These are phyloP conservation scores for Aplosporella prunicola DNA, from an alignment of 2,329 filamentous ascomycete species.

Conservation along the genomic window DNA sequence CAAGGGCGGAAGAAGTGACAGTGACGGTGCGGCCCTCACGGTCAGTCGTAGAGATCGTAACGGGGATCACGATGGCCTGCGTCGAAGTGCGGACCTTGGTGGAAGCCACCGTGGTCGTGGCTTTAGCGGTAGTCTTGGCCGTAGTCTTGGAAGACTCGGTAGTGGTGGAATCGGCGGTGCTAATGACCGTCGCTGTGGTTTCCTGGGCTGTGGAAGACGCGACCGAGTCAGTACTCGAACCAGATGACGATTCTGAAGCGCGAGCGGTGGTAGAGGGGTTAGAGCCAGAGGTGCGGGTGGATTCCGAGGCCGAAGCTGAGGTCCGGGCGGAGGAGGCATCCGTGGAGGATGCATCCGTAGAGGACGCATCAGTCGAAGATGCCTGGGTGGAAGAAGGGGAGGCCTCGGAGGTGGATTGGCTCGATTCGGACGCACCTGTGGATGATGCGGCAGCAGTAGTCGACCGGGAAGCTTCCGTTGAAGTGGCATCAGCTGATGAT, in stretches of 20 bases:
- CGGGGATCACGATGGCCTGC: slow-evolving; percentile 30
- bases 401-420: slow-evolving; percentile 7
- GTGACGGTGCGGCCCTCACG: slow-evolving; percentile 25
- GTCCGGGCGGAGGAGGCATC: slow-evolving; percentile 2
- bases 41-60: slow-evolving; percentile 30
- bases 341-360: slow-evolving; percentile 6
- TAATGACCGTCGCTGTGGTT: slow-evolving; percentile 8
- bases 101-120: neutral
- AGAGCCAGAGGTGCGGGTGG: neutral
- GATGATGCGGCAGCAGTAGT: slow-evolving; percentile 5
- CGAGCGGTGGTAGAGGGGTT: too few species aligned
- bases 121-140: neutral
- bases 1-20: slow-evolving; percentile 32
- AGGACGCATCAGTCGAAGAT: neutral
- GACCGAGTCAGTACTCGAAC: slow-evolving; percentile 3
- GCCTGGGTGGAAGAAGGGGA: slow-evolving; percentile 4
- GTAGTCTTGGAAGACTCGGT: neutral
- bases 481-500: slow-evolving; percentile 5
- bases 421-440: slow-evolving; percentile 11
- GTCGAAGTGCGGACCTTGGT: too few species aligned
- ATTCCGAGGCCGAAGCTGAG: neutral
- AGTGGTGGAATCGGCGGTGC: slow-evolving; percentile 3
- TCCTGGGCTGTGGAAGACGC: neutral
- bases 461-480: neutral
- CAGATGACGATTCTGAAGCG: too few species aligned